Evolutionary conservation across 805 yeast genomes (phyloP), one percentile per base, ranked within the genome.

Genomic region (Lipomyces chichibuensis): DNA sequence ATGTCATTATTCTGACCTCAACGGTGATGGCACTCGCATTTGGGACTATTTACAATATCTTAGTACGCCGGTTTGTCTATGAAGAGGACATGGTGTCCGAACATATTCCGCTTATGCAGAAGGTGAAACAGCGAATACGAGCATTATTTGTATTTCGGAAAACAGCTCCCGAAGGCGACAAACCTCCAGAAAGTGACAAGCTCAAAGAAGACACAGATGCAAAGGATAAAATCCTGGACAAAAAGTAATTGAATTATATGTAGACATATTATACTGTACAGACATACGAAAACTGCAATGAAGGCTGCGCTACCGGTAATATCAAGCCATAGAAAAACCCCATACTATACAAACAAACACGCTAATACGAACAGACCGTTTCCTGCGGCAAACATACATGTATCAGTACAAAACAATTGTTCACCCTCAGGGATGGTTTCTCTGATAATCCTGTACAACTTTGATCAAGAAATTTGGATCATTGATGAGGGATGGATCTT

Each of bases 1-100:
- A 95, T 74, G 99, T 95, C 54, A 94, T 95, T 68, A 95, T 95
- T 57, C 81, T 95, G 69, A 91, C 98, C 0, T 91, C 97, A 7
- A 95, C 99, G 0, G 89, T 92, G 6, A 89, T 95, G 91, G 92
- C 98, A 0, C 80, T 95, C 65, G 88, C 94, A 0, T 94, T 93
- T 79, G 98, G 98, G 8, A 86, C 94, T 0, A 75, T 93, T 1
- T 92, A 88, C 80, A 93, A 94, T 74, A 80, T 92, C 62, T 75
- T 95, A 57, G 87, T 88, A 7, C 91, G 92, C 74, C 83, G 86
- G 73, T 84, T 90, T 11, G 87, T 92, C 0, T 85, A 94, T 0
- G 92, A 89, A 70, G 91, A 88, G 66, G 93, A 90, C 65, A 84
- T 86, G 2, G 88, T 85, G 54, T 69, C 65, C 1, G 57, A 54